Evolutionary conservation across 2,329 filamentous ascomycete genomes (phyloP).

Genomic region (Colletotrichum graminicola): DNA sequence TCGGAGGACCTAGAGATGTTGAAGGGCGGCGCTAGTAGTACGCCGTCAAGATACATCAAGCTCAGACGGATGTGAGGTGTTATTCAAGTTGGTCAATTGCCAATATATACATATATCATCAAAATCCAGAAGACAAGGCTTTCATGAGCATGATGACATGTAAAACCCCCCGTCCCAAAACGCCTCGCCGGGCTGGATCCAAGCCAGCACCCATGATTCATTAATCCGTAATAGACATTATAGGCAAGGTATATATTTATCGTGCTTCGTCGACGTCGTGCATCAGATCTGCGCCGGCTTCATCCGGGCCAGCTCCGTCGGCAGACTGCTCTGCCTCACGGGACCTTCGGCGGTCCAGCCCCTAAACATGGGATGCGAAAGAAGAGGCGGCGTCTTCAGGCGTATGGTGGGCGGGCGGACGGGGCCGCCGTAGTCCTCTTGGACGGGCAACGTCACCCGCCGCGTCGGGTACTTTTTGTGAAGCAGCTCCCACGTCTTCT

Average conservation of each 20-base stretch:
- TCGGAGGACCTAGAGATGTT: too few relatives aligned
- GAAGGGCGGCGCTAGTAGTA: too few relatives aligned
- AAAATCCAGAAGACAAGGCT: not conserved
- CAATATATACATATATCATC: not conserved
- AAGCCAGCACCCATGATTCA: constrained; percentile 19
- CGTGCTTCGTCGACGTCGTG: not conserved
- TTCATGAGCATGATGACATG: not conserved
- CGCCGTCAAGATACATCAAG: not conserved
- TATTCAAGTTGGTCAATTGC: not conserved
- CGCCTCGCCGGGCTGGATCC: constrained; percentile 10
- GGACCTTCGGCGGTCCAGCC: constrained; percentile 26
- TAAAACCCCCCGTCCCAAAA: not conserved
- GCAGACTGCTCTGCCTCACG: constrained; percentile 27
- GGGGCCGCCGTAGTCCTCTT: constrained; percentile 27
- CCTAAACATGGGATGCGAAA: constrained; percentile 40
- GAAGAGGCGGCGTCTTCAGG: constrained; percentile 34
- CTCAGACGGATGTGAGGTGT: not conserved
- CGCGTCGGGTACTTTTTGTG: constrained; percentile 40
- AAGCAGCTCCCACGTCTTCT: constrained; percentile 37
- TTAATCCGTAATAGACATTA: constrained; percentile 35
- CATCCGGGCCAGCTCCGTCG: constrained; percentile 32
- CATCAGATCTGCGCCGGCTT: constrained; percentile 33
- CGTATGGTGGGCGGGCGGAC: constrained; percentile 36
- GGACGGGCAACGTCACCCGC: constrained; percentile 27
- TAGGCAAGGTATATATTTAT: not conserved